These are phyloP conservation scores for Boletus tomentosulus DNA, from an alignment of 768 basidiomycete species.

Conservation along the genomic window DNA sequence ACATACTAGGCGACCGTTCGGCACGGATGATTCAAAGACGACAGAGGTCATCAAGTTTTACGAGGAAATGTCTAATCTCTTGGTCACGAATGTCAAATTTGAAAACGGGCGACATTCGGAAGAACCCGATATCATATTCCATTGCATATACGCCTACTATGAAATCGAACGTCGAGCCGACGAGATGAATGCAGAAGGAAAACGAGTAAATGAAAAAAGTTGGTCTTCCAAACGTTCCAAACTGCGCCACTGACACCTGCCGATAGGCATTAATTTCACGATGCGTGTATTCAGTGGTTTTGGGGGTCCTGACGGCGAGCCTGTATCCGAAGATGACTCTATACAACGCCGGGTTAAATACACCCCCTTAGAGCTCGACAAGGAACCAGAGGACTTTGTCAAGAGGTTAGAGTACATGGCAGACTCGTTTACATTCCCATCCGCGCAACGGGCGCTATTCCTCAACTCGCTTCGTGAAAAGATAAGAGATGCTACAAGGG, in stretches of 20 bases:
- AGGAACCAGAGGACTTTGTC: slow-evolving; percentile 54
- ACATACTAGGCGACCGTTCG: slow-evolving; percentile 33
- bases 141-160: slow-evolving; percentile 65
- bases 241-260: not conserved
- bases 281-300: slow-evolving; percentile 45
- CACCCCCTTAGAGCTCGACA: slow-evolving; percentile 59
- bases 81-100: slow-evolving; percentile 59
- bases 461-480: slow-evolving; percentile 55
- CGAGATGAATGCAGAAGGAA: slow-evolving; percentile 29
- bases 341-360: slow-evolving; percentile 44
- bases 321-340: slow-evolving; percentile 31
- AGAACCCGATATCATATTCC: slow-evolving; percentile 51
- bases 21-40: slow-evolving; percentile 54
- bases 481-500: slow-evolving; percentile 36
- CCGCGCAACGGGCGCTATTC: slow-evolving; percentile 64
- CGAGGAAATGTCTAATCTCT: slow-evolving; percentile 80
- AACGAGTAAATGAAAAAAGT: slow-evolving; percentile 32
- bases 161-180: slow-evolving; percentile 29
- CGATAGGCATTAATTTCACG: slow-evolving; percentile 56
- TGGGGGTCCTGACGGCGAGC: slow-evolving; percentile 29
- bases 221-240: slow-evolving; percentile 1
- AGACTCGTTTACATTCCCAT: slow-evolving; percentile 63
- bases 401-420: slow-evolving; percentile 58
- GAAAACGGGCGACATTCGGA: slow-evolving; percentile 27
- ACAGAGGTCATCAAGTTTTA: slow-evolving; percentile 67